These are phyloP conservation scores for Diplosphaera chodatii DNA, from an alignment of 139 green algal genomes.

Conservation along the genomic window DNA sequence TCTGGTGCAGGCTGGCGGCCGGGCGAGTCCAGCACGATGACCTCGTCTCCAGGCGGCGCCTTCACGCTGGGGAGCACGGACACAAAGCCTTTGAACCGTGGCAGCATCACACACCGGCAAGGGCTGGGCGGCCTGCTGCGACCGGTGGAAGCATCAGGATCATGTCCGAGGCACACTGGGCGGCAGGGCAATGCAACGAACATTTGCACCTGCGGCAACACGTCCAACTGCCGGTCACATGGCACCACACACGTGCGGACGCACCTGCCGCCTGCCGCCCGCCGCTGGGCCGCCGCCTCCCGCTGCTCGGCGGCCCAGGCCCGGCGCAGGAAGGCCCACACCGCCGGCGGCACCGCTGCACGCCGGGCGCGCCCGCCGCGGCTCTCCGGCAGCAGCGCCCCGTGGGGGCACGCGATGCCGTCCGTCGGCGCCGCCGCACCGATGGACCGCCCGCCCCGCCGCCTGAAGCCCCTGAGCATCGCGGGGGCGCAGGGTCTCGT, in stretches of 20 bases:
- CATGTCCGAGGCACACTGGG: no score
- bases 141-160: no score
- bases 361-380: slow-evolving; percentile 16
- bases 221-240: no score
- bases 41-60: not conserved
- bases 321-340: slow-evolving; percentile 23
- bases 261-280: not conserved
- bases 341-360: slow-evolving; percentile 26
- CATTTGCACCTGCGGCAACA: no score
- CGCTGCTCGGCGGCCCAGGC: slow-evolving; percentile 4
- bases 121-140: no score
- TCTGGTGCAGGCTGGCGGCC: slow-evolving; percentile 2
- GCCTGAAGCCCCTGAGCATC: slow-evolving; percentile 25
- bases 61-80: no score
- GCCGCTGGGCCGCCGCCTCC: no score
- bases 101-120: no score
- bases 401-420: slow-evolving; percentile 53
- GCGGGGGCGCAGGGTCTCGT: no score
- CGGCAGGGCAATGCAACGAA: no score
- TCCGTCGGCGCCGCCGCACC: slow-evolving; percentile 29
- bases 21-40: slow-evolving; percentile 1
- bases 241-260: no score
- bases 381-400: slow-evolving; percentile 34
- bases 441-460: slow-evolving; percentile 15
- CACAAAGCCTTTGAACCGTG: no score